Evolutionary conservation across 177 flowering plant species (phyloP).

Genomic region (Vitis hybrid): DNA sequence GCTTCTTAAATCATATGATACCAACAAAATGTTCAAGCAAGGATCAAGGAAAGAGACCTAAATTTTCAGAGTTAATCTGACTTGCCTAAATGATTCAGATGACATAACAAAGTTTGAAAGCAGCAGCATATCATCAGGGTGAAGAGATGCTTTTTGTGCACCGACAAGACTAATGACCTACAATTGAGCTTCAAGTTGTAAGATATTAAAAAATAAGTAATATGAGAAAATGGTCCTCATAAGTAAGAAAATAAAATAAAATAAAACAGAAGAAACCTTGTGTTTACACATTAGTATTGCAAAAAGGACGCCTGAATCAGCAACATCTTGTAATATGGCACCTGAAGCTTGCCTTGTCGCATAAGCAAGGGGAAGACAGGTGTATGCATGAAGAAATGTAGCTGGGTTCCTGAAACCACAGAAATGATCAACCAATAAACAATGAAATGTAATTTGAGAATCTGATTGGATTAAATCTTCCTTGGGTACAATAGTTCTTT

Average conservation of each 20-base stretch:
- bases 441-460: too few species aligned
- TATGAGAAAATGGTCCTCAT: not conserved
- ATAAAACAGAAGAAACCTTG: conserved; percentile 51
- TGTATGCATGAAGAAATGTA: conserved; percentile 97
- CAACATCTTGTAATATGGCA: conserved; percentile 94
- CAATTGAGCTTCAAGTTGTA: conserved; percentile 19
- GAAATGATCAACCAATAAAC: not conserved
- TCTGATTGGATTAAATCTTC: too few species aligned
- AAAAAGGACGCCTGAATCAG: conserved; percentile 94
- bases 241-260: not conserved
- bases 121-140: conserved; percentile 97
- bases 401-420: conserved; percentile 83
- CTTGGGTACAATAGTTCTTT: too few species aligned
- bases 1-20: too few species aligned
- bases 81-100: conserved; percentile 94
- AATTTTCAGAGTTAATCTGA: not conserved
- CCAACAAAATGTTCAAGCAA: not conserved
- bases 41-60: too few species aligned
- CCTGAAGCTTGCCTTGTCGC: conserved; percentile 97
- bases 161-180: conserved; percentile 98
- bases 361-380: conserved; percentile 96
- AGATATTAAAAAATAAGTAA: not conserved
- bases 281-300: conserved; percentile 96
- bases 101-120: conserved; percentile 91
- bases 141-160: conserved; percentile 97